Percentiles rank a stretch among this genome's conserved stretches.
phyloP scores from a whole-genome alignment of 1,284 basidiomycete species.

The Cryptococcus sp. region DNA sequence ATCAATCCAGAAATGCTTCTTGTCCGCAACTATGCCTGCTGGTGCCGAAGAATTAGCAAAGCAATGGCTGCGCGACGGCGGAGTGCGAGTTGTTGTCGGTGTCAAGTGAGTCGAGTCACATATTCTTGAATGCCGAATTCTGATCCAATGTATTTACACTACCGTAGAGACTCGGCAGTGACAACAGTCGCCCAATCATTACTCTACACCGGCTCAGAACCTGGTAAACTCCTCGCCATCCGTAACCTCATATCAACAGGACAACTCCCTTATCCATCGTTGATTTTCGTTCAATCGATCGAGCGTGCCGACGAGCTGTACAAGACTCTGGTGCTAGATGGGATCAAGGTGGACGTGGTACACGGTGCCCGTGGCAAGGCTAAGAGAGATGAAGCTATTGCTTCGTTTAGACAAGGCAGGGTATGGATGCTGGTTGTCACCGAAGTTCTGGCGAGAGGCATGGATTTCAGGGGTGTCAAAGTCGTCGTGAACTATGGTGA shows the following conservation, averaged over 20 bases:
- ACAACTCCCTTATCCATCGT: slow-evolving; percentile 79
- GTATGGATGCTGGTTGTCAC: slow-evolving; percentile 93
- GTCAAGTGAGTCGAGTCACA: slow-evolving; percentile 67
- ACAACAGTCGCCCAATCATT: slow-evolving; percentile 79
- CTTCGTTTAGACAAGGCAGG: slow-evolving; percentile 79
- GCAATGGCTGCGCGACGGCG: slow-evolving; percentile 72
- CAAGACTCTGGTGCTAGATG: slow-evolving; percentile 79
- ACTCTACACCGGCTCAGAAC: slow-evolving; percentile 87
- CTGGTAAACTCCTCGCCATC: slow-evolving; percentile 86
- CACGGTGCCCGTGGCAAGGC: slow-evolving; percentile 85
- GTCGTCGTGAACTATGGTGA: slow-evolving; percentile 86
- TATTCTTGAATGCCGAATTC: background rate
- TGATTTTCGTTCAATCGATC: slow-evolving; percentile 93
- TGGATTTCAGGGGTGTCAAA: slow-evolving; percentile 94
- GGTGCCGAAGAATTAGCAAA: slow-evolving; percentile 84
- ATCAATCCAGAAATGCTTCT: slow-evolving; percentile 79
- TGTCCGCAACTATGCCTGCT: slow-evolving; percentile 91
- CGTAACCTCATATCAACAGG: slow-evolving; percentile 76
- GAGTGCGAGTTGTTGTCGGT: slow-evolving; percentile 89
- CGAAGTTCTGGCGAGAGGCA: slow-evolving; percentile 93
- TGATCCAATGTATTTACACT: background rate
- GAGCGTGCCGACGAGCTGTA: slow-evolving; percentile 85
- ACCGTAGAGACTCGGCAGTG: slow-evolving; percentile 74
- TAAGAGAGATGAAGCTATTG: slow-evolving; percentile 81
- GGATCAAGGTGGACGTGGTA: slow-evolving; percentile 86